Base-by-base conservation (phyloP, 371 early-diverging fungal genomes). In the Apophysomyces sp. region DNA sequence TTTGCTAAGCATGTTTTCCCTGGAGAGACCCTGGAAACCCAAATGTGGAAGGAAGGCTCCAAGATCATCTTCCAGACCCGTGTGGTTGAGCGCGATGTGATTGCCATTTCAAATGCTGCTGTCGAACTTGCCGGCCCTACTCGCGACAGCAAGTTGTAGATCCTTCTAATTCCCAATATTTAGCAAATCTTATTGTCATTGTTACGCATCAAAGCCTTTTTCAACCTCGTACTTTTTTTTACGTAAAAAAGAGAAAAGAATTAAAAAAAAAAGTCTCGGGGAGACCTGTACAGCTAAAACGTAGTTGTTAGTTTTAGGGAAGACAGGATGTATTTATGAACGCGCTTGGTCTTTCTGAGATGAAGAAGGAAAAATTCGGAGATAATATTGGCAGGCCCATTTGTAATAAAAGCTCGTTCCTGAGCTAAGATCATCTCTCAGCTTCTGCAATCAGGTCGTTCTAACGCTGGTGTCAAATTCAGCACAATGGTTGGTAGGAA, bases 1-100 rank as follows among this genome's bases (percentile, higher is more conserved):
- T 95, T 98, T 73, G 86, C 91, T 39, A 84, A 88, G 44, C 93
- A 90, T n/a, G 98, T 97, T 58, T 89, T 93, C 84, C 98, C 99
- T 16, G 98, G 99, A 6, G 98, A 98, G 71, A 98, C 98, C 11
- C 80, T 98, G 18, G 92, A 94, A 70, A 96, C 97, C 8, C 88
- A 91, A 68, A 92, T 96, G 91, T 98, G 97, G 98, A 86, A 89
- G 61, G 96, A 94, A 68, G 91, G 89, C 26, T 81, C 77, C 69
- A 91, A 91, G 75, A 86, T 98, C 26, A 80, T 97, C 59, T 98
- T 97, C 89, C 90, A 92, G 68, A 92, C 93, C 49, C 90, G 91
- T 39, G 93, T 93, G 1, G 90, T 96, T 39, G 98, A 98, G 75
- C 89, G 98, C 21, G 88, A 96, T 70, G 89, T 80, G 11, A 78